Percentiles rank a stretch among this genome's conserved stretches.
phyloP scores from a whole-genome alignment of 176 grass and related monocot genomes.

The Musa acuminata region DNA sequence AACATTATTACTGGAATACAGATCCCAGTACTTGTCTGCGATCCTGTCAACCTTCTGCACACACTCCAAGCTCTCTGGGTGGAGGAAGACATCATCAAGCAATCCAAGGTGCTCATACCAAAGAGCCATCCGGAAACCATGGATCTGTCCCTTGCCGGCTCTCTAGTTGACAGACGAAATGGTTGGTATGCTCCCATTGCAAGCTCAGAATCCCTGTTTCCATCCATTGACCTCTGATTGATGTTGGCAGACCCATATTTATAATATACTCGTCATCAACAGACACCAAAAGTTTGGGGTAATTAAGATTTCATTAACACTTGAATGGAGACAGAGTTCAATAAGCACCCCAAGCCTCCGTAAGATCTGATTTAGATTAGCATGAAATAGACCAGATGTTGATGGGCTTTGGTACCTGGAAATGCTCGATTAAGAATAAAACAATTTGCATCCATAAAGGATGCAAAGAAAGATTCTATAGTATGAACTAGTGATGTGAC shows the following conservation, averaged over 20 bases:
- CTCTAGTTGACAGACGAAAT: slow-evolving; percentile 41
- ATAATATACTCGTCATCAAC: slow-evolving; percentile 95
- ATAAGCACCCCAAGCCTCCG: neutral
- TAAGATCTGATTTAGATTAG: too few species aligned
- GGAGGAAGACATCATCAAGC: slow-evolving; percentile 55
- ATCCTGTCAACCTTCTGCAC: slow-evolving; percentile 65
- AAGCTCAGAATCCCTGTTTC: slow-evolving; percentile 78
- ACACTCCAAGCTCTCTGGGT: slow-evolving; percentile 49
- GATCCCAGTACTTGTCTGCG: slow-evolving; percentile 71
- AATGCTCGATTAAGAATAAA: too few species aligned
- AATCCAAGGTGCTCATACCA: slow-evolving; percentile 95
- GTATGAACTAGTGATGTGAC: too few species aligned
- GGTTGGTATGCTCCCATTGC: slow-evolving; percentile 76
- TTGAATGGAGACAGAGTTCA: slow-evolving; percentile 1
- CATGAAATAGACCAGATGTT: too few species aligned
- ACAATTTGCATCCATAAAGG: too few species aligned
- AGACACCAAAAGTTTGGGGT: slow-evolving; percentile 33
- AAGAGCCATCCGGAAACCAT: slow-evolving; percentile 75
- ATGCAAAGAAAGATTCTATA: too few species aligned
- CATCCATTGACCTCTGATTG: slow-evolving; percentile 92
- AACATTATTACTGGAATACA: slow-evolving; percentile 40
- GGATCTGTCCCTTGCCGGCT: slow-evolving; percentile 65
- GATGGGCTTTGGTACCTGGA: too few species aligned
- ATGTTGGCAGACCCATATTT: slow-evolving; percentile 81
- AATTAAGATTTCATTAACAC: neutral